These are phyloP conservation scores for Solanum pennellii DNA, from an alignment of 257 asterid genomes.

Conservation along the genomic window DNA sequence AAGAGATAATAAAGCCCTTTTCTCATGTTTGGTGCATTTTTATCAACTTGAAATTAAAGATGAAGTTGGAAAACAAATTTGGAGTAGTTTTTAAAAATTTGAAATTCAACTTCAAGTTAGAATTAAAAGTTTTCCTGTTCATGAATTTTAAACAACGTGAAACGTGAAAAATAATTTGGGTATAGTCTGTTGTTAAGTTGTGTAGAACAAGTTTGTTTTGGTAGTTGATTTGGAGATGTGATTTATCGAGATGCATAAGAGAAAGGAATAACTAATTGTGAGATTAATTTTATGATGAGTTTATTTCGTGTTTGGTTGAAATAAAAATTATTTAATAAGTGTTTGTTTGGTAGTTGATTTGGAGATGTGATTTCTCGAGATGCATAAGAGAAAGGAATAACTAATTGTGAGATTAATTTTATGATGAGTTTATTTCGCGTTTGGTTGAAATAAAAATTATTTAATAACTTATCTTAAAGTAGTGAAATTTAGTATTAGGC, in stretches of 20 bases:
- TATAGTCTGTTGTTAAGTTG: neutral
- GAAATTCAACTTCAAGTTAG: neutral
- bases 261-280: neutral
- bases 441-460: neutral
- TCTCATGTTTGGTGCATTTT: neutral
- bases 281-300: too few relatives aligned
- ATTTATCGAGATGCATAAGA: neutral
- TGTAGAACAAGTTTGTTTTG: neutral
- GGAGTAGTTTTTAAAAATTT: neutral
- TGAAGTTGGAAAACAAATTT: neutral
- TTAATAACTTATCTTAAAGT: too few relatives aligned
- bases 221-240: neutral
- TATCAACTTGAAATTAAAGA: neutral
- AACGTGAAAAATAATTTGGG: neutral
- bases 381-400: neutral
- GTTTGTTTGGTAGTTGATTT: neutral
- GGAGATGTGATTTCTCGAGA: neutral
- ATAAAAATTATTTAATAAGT: too few relatives aligned
- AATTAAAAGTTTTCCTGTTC: neutral
- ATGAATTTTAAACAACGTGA: neutral
- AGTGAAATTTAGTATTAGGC: neutral
- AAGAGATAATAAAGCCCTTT: neutral
- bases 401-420: too few relatives aligned
- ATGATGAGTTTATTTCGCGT: neutral
- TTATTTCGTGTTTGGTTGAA: neutral